Conservation (phyloP, 2,329 filamentous ascomycete genomes). For the Dactylella cylindrospora region DNA sequence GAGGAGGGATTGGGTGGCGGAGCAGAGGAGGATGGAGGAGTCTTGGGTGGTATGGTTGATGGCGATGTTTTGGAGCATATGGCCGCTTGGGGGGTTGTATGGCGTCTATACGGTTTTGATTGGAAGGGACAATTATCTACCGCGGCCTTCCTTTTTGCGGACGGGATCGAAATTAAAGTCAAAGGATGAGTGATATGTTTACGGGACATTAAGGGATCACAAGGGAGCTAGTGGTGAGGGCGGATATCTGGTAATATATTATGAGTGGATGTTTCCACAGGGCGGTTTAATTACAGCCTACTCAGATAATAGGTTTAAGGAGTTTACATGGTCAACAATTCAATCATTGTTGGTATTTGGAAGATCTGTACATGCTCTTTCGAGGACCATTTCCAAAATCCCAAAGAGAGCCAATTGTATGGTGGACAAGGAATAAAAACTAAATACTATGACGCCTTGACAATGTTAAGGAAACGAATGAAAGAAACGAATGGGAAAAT, state of each 20-base stretch:
- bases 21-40: constrained; percentile 51
- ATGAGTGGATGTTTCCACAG: too few species aligned
- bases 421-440: constrained; percentile 26
- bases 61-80: constrained; percentile 52
- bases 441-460: constrained; percentile 43
- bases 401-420: constrained; percentile 7
- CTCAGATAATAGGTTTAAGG: neutral
- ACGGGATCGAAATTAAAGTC: constrained; percentile 1
- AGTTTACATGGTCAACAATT: constrained; percentile 6
- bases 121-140: constrained; percentile 54
- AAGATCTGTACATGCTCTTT: constrained; percentile 39
- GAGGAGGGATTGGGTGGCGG: constrained; percentile 54
- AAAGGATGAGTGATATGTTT: neutral
- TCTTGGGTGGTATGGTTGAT: constrained; percentile 51
- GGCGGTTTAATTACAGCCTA: too few species aligned
- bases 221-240: neutral
- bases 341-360: constrained; percentile 35
- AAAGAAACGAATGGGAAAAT: constrained; percentile 39
- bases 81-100: constrained; percentile 63
- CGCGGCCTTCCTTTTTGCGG: constrained; percentile 5
- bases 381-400: neutral
- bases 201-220: neutral
- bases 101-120: constrained; percentile 63
- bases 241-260: neutral
- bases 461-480: constrained; percentile 37